Base-by-base conservation (phyloP, 352 stramenopile genomes). In the Phytopythium helicoides region DNA sequence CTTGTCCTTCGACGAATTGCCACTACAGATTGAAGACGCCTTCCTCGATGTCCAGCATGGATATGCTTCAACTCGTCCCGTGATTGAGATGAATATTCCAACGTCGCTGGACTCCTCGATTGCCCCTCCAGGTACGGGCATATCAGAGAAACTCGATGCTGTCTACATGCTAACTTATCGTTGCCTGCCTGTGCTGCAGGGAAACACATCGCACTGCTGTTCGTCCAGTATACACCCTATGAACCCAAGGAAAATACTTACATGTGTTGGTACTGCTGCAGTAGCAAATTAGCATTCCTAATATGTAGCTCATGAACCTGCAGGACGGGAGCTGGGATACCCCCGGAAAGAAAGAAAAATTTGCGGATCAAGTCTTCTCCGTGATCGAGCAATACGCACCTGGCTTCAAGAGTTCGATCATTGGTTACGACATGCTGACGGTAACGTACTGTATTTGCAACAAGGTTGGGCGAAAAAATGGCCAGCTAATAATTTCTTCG, bases 31-130 rank as follows among this genome's bases (percentile, higher is more conserved):
- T n/a, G 79, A 97, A 55, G 71, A 87, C 41, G 89, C 89, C 12
- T 96, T 84, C 54, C 42, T 88, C n/a, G 84, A 97, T 38, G 85
- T 81, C 11, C 75, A 93, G 39, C 63, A 74, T 45, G 83, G 83
- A 44, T 71, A 78, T 33, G 64, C 73, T 12, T 91, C 89, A 12
- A 76, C 56, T 38, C 74, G 85, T 25, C 89, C 89, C 37, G 70
- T 97, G 14, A 92, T 97, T 39, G 89, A 97, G 55, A 95, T 97
- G 89, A 96, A 93, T 34, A 78, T 97, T 12, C 89, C 89, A 3
- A 96, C 89, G 3, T 88, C 83, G 0, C 37, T 97, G 7, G 89
- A 97, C 51, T 55, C 58, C 6, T 85, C 85, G 1, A 89, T 93
- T 55, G 78, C 82, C 12, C 82, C 82, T 8, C 69, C 72, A 70